Percentiles rank a stretch among this genome's conserved stretches.
Evolutionary conservation across 495 filamentous ascomycete genomes (phyloP).

Genomic region (Cetradonia linearis): DNA sequence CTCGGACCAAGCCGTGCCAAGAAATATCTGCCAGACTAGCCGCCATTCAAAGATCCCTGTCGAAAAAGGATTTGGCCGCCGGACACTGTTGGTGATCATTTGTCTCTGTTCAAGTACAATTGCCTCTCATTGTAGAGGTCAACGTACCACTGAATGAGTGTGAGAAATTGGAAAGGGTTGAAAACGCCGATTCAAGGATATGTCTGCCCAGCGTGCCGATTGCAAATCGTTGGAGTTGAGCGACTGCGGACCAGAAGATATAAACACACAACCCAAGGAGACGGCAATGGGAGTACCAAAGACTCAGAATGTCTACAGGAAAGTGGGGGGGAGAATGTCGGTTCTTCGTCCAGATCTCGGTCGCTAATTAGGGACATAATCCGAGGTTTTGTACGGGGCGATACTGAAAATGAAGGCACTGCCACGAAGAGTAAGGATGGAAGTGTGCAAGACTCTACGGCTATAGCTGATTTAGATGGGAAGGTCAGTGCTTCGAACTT

Average conservation of each 20-base stretch:
- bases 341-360: neutral
- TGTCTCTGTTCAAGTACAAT: neutral
- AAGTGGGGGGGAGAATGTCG: neutral
- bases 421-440: neutral
- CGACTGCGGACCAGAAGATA: neutral
- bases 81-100: neutral
- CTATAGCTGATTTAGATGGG: neutral
- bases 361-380: constrained; percentile 9
- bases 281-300: neutral
- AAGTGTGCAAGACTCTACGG: neutral
- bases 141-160: constrained; percentile 9
- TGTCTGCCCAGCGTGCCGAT: constrained; percentile 18
- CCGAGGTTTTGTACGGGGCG: neutral
- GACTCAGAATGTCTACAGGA: neutral
- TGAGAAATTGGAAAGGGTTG: neutral
- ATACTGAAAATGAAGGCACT: neutral
- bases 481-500: neutral
- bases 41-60: constrained; percentile 13
- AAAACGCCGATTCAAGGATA: constrained; percentile 5
- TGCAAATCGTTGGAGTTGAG: neutral
- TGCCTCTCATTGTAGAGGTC: neutral
- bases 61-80: neutral
- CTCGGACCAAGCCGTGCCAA: neutral
- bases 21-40: neutral
- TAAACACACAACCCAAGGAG: neutral